These are phyloP conservation scores for Blastomyces emzantsi DNA, from an alignment of 2,329 filamentous ascomycete species.

Conservation along the genomic window DNA sequence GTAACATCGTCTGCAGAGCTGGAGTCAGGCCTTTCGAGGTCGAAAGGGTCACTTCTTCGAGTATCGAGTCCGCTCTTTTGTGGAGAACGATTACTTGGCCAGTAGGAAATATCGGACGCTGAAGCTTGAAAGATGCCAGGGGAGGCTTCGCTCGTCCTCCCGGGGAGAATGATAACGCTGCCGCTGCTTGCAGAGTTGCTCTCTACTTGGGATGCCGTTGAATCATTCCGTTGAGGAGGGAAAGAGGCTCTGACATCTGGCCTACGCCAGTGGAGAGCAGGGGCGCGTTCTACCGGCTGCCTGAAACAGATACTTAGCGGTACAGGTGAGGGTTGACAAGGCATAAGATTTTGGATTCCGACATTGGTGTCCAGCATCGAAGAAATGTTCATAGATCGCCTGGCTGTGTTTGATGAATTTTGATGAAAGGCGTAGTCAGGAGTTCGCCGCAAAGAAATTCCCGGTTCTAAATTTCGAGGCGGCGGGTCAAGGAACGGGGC, in stretches of 20 bases:
- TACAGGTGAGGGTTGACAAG: conserved; percentile 11
- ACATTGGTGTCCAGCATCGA: background rate
- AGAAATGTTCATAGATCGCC: background rate
- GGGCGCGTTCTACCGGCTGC: background rate
- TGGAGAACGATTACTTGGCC: conserved; percentile 13
- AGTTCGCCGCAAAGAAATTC: background rate
- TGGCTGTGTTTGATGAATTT: background rate
- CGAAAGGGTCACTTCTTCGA: conserved; percentile 29
- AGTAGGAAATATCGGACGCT: conserved; percentile 16
- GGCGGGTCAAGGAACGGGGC: conserved; percentile 2
- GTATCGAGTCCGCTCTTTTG: conserved; percentile 19
- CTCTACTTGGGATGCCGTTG: conserved; percentile 7
- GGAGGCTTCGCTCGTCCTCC: conserved; percentile 18
- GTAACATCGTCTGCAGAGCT: conserved; percentile 4
- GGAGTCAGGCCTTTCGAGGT: conserved; percentile 23
- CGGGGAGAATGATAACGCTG: conserved; percentile 24
- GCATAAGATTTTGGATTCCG: conserved; percentile 11
- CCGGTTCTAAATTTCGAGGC: background rate
- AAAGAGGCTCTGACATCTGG: background rate
- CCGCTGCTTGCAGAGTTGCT: conserved; percentile 21
- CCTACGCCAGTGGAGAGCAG: background rate
- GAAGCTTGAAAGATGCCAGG: conserved; percentile 5
- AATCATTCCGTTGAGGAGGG: background rate
- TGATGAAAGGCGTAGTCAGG: background rate
- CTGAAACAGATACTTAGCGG: conserved; percentile 11